Conservation (phyloP, 2,329 filamentous ascomycete genomes). For the Penicillium occitanis region DNA sequence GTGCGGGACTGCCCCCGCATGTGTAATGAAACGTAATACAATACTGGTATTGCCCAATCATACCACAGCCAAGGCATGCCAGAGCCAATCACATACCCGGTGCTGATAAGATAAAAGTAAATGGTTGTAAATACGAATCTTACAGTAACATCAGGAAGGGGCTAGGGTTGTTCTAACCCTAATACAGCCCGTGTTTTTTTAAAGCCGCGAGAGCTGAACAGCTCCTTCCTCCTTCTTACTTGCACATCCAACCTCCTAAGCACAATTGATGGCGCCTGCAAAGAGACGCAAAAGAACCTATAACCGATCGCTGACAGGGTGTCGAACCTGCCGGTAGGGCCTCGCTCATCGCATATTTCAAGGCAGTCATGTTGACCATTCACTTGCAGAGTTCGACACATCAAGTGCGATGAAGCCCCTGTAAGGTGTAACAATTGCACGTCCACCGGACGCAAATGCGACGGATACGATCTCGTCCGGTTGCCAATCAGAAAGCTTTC, state of each 20-base stretch:
- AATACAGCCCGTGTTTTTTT: background rate
- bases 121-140: background rate
- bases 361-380: background rate
- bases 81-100: background rate
- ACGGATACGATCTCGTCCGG: slow-evolving; percentile 7
- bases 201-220: background rate
- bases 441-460: slow-evolving; percentile 30
- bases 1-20: slow-evolving; percentile 17
- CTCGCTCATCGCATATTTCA: background rate
- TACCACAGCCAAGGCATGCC: background rate
- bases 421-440: slow-evolving; percentile 38
- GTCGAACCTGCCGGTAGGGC: slow-evolving; percentile 12
- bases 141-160: background rate
- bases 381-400: slow-evolving; percentile 2
- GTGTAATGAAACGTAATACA: background rate
- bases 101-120: background rate
- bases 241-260: background rate
- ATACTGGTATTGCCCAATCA: background rate
- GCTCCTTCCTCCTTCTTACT: background rate
- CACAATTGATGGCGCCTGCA: background rate
- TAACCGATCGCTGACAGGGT: slow-evolving; percentile 1
- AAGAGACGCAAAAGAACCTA: background rate
- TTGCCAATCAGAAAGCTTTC: slow-evolving; percentile 3
- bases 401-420: slow-evolving; percentile 34
- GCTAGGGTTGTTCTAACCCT: background rate